A percentile compares a stretch with the other conserved stretches of the same genome.
Conservation (phyloP, 129 eudicot genomes). For the Arctium minus region DNA sequence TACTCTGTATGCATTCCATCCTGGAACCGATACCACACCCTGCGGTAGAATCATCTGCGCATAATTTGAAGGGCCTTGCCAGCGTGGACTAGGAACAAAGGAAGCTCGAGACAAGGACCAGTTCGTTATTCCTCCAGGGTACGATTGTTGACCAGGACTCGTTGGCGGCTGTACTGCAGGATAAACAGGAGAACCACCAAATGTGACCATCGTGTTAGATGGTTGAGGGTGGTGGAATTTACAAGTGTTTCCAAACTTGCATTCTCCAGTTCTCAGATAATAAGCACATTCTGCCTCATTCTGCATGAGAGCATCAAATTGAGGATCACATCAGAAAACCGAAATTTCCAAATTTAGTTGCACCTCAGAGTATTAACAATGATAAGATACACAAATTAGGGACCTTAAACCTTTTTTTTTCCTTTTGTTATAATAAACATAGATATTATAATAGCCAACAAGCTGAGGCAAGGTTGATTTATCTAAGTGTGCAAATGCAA, state of each 20-base stretch:
- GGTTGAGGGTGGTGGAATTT: constrained; percentile 98
- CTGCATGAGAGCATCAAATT: constrained; percentile 33
- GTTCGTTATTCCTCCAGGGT: constrained; percentile 48
- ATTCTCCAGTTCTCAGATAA: constrained; percentile 90
- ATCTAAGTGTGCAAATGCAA: no score
- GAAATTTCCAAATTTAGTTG: neutral
- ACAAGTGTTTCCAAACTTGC: constrained; percentile 96
- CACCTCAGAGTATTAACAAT: neutral
- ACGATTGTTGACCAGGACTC: constrained; percentile 75
- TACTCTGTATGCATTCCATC: constrained; percentile 90
- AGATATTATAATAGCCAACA: neutral
- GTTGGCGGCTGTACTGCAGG: constrained; percentile 74
- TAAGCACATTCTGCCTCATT: constrained; percentile 85
- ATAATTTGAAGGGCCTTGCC: constrained; percentile 83
- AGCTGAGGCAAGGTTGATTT: no score
- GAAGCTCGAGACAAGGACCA: constrained; percentile 73
- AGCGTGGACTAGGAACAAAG: constrained; percentile 65
- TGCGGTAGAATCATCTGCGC: constrained; percentile 73
- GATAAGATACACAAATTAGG: constrained; percentile 9
- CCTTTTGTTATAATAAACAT: neutral
- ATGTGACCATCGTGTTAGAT: constrained; percentile 71
- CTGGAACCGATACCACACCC: constrained; percentile 75
- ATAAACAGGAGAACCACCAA: constrained; percentile 81
- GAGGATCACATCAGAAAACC: constrained; percentile 7
- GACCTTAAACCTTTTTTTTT: neutral